Evolutionary conservation across 768 basidiomycete genomes (phyloP).

Genomic region (Mycena galericulata): DNA sequence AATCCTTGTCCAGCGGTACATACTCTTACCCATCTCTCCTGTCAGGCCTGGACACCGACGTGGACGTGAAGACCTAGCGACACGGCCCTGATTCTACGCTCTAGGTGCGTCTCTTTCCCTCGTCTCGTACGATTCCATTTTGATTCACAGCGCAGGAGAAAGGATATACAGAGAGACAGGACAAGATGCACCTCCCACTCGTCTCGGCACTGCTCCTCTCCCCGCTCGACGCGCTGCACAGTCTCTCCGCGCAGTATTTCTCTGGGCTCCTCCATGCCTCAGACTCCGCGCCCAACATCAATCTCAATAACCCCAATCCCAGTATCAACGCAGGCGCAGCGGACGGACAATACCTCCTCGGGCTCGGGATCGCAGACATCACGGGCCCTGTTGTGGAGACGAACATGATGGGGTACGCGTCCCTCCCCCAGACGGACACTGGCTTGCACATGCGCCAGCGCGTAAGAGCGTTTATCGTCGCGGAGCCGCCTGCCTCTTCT

Average conservation of each 20-base stretch:
- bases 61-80: too few species aligned
- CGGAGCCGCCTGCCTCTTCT: slow-evolving; percentile 43
- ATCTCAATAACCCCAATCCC: neutral
- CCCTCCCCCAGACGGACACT: slow-evolving; percentile 58
- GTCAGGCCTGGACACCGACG: too few species aligned
- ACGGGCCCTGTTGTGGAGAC: slow-evolving; percentile 64
- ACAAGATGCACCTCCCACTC: slow-evolving; percentile 30
- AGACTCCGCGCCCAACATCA: neutral
- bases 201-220: slow-evolving; percentile 25
- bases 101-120: too few species aligned
- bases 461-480: slow-evolving; percentile 64
- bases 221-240: slow-evolving; percentile 27
- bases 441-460: slow-evolving; percentile 70
- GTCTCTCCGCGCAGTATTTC: slow-evolving; percentile 6
- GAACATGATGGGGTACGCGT: slow-evolving; percentile 70
- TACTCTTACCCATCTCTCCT: too few species aligned
- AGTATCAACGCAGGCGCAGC: neutral
- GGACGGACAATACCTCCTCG: slow-evolving; percentile 25
- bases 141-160: too few species aligned
- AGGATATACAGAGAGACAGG: too few species aligned
- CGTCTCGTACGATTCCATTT: too few species aligned
- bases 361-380: slow-evolving; percentile 31
- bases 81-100: too few species aligned
- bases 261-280: neutral
- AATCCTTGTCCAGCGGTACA: too few species aligned